Percentiles rank a stretch among this genome's conserved stretches.
phyloP scores from a whole-genome alignment of 2,329 filamentous ascomycete species.

The Microdochium trichocladiopsis region DNA sequence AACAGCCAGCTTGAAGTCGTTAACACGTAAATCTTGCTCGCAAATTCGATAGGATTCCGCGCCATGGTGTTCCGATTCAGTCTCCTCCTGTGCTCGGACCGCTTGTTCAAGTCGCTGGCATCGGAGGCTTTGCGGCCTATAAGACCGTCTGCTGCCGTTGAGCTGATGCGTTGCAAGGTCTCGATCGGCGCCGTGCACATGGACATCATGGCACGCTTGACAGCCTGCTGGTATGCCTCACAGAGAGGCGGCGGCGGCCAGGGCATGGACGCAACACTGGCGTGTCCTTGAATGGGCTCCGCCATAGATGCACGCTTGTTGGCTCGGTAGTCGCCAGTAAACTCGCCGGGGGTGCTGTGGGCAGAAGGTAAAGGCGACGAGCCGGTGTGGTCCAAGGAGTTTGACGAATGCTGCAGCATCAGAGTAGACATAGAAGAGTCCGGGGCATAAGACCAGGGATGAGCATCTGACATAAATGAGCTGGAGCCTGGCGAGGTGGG shows the following conservation, averaged over 20 bases:
- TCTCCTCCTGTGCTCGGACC: conserved; percentile 36
- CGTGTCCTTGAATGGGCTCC: not conserved
- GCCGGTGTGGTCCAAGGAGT: not conserved
- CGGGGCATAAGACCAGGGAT: not conserved
- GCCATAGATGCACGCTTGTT: not conserved
- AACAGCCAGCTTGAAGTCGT: conserved; percentile 65
- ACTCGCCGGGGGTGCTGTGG: not conserved
- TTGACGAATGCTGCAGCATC: not conserved
- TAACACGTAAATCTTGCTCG: conserved; percentile 65
- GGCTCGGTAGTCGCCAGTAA: not conserved
- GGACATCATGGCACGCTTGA: conserved; percentile 66
- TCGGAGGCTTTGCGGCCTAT: not conserved
- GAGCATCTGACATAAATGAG: not conserved
- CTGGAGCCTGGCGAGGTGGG: not conserved
- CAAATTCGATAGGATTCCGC: conserved; percentile 52
- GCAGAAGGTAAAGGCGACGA: not conserved
- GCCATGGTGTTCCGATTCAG: conserved; percentile 35
- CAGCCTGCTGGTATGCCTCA: conserved; percentile 78
- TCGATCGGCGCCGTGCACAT: conserved; percentile 64
- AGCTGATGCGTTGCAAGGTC: conserved; percentile 49
- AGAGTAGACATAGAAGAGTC: not conserved
- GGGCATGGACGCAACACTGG: conserved; percentile 7
- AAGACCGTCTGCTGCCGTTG: conserved; percentile 29
- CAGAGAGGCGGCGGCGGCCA: conserved; percentile 74
- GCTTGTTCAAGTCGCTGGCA: conserved; percentile 15